Conservation (phyloP, 805 yeast species). For the Yarrowia phangngaensis region DNA sequence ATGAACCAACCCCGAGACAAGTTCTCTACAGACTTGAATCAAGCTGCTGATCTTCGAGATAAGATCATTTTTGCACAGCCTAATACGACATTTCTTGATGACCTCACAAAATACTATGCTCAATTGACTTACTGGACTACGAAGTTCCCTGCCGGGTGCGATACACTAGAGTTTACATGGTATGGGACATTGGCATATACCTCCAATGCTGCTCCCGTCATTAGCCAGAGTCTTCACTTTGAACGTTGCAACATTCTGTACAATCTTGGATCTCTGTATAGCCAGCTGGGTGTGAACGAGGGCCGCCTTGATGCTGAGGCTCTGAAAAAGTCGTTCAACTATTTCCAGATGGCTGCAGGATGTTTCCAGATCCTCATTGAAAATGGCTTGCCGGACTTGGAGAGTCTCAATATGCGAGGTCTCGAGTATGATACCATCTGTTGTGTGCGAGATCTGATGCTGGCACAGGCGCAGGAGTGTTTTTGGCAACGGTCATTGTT, state of each 20-base stretch:
- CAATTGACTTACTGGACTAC: constrained; percentile 30
- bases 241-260: constrained; percentile 63
- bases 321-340: constrained; percentile 56
- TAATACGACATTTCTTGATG: not conserved
- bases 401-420: constrained; percentile 39
- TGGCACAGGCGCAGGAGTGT: constrained; percentile 85
- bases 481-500: constrained; percentile 71
- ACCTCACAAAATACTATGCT: constrained; percentile 31
- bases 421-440: constrained; percentile 50
- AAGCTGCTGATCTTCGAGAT: constrained; percentile 28
- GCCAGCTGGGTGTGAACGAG: constrained; percentile 51
- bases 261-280: constrained; percentile 64
- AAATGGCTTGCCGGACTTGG: constrained; percentile 34
- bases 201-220: constrained; percentile 48
- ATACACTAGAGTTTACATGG: constrained; percentile 60
- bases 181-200: constrained; percentile 57
- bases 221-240: constrained; percentile 48
- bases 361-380: constrained; percentile 46
- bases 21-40: constrained; percentile 40
- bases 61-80: constrained; percentile 1
- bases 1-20: constrained; percentile 45
- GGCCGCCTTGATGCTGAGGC: constrained; percentile 48
- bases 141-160: constrained; percentile 60
- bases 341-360: constrained; percentile 71
- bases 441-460: constrained; percentile 51